Evolutionary conservation across 73 alveolate species (phyloP).

Genomic region (Tetrahymena thermophila): DNA sequence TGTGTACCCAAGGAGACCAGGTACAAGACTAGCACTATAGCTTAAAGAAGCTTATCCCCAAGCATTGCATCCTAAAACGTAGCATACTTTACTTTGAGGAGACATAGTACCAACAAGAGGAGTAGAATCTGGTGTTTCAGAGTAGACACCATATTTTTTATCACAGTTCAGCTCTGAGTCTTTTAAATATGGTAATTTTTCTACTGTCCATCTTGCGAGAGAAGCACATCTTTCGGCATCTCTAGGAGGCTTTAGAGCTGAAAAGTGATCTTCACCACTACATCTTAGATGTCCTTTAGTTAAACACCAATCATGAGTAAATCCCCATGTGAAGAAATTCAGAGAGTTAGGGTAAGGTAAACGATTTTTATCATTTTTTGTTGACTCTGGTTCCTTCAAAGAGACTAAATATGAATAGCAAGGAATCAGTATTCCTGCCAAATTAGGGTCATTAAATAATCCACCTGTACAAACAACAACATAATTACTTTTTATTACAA

Average conservation of each 20-base stretch:
- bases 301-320: neutral
- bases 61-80: neutral
- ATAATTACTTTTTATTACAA: neutral
- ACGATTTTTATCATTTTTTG: neutral
- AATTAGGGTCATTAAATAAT: neutral
- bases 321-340: neutral
- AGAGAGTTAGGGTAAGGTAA: neutral
- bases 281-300: neutral
- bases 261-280: neutral
- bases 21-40: neutral
- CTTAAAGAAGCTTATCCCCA: neutral
- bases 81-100: neutral
- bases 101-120: neutral
- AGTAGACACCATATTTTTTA: neutral
- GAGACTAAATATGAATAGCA: neutral
- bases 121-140: neutral
- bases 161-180: neutral
- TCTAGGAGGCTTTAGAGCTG: neutral
- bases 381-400: neutral
- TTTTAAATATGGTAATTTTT: neutral
- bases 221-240: slow-evolving; percentile 2
- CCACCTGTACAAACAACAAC: neutral
- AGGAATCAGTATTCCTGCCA: neutral
- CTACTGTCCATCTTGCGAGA: neutral
- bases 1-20: neutral